Evolutionary conservation across 495 filamentous ascomycete genomes (phyloP).

Genomic region (Daldinia loculata): DNA sequence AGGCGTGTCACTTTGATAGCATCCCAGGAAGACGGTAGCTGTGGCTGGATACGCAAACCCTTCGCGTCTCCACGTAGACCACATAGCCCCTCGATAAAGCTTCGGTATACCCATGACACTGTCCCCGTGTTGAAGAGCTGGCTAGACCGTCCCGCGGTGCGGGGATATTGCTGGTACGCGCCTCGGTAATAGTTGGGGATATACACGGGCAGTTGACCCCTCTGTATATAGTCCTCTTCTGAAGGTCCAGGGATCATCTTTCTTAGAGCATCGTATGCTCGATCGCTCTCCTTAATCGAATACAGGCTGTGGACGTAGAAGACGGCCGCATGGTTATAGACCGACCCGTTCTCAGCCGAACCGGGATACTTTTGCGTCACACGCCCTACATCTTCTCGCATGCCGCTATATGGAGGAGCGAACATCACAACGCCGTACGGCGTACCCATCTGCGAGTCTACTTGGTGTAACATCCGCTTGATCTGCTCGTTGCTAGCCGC

Average conservation of each 20-base stretch:
- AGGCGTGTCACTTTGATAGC: slow-evolving; percentile 56
- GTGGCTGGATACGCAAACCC: slow-evolving; percentile 57
- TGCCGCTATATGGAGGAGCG: slow-evolving; percentile 59
- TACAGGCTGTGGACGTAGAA: slow-evolving; percentile 64
- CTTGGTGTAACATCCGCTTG: slow-evolving; percentile 54
- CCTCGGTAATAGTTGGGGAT: slow-evolving; percentile 68
- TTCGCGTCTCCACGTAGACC: slow-evolving; percentile 59
- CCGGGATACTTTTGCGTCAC: slow-evolving; percentile 66
- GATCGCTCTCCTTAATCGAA: slow-evolving; percentile 57
- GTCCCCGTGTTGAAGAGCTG: slow-evolving; percentile 68
- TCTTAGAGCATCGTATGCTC: slow-evolving; percentile 59
- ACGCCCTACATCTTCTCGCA: slow-evolving; percentile 67
- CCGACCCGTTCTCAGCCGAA: slow-evolving; percentile 64
- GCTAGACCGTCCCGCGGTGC: slow-evolving; percentile 62
- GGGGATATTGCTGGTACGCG: slow-evolving; percentile 58
- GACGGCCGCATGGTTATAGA: slow-evolving; percentile 65
- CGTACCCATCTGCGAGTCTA: slow-evolving; percentile 61
- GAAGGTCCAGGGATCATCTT: slow-evolving; percentile 62
- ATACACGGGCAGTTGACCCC: slow-evolving; percentile 64
- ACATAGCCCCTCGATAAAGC: slow-evolving; percentile 63
- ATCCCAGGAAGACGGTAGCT: slow-evolving; percentile 60
- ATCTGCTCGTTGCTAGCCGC: slow-evolving; percentile 57
- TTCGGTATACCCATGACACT: slow-evolving; percentile 63
- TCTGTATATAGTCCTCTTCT: slow-evolving; percentile 60
- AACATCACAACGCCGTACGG: slow-evolving; percentile 65